A percentile compares a stretch with the other conserved stretches of the same genome.
These are phyloP conservation scores for Wickerhamomyces subpelliculosus DNA, from an alignment of 805 yeast genomes.

Conservation along the genomic window DNA sequence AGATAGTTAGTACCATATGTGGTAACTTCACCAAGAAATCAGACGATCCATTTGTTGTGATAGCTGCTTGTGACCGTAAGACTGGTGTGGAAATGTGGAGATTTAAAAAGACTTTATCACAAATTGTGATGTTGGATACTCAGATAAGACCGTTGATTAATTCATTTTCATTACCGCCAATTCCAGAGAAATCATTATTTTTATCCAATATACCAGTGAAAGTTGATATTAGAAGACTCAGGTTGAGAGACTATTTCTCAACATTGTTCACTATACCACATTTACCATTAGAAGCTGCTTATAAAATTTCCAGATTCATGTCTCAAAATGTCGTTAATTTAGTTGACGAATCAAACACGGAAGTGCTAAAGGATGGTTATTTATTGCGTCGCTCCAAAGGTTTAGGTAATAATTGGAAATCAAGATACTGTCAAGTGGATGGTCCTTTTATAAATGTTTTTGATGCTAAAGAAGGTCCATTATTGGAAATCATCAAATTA, in stretches of 20 bases:
- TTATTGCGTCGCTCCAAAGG: slow-evolving; percentile 60
- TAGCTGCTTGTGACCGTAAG: slow-evolving; percentile 58
- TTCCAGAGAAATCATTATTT: slow-evolving; percentile 63
- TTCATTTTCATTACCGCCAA: slow-evolving; percentile 39
- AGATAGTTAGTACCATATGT: slow-evolving; percentile 41
- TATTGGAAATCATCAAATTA: slow-evolving; percentile 45
- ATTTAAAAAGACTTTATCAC: slow-evolving; percentile 55
- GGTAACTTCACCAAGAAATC: slow-evolving; percentile 33
- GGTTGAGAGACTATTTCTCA: slow-evolving; percentile 52
- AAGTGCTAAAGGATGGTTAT: slow-evolving; percentile 56
- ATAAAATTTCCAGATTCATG: slow-evolving; percentile 54
- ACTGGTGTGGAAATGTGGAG: slow-evolving; percentile 67
- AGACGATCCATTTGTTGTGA: slow-evolving; percentile 54
- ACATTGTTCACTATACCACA: slow-evolving; percentile 51
- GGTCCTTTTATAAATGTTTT: slow-evolving; percentile 50
- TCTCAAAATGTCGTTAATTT: slow-evolving; percentile 62
- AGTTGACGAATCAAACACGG: slow-evolving; percentile 42
- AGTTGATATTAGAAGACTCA: slow-evolving; percentile 52
- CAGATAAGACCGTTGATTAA: slow-evolving; percentile 49
- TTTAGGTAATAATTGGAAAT: slow-evolving; percentile 58
- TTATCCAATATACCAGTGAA: slow-evolving; percentile 52
- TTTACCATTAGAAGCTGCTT: slow-evolving; percentile 45
- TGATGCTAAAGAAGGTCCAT: slow-evolving; percentile 49
- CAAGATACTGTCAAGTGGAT: slow-evolving; percentile 60
- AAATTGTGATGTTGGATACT: slow-evolving; percentile 54